Conservation (phyloP, 2,329 filamentous ascomycete genomes). For the Colletotrichum nymphaeae region DNA sequence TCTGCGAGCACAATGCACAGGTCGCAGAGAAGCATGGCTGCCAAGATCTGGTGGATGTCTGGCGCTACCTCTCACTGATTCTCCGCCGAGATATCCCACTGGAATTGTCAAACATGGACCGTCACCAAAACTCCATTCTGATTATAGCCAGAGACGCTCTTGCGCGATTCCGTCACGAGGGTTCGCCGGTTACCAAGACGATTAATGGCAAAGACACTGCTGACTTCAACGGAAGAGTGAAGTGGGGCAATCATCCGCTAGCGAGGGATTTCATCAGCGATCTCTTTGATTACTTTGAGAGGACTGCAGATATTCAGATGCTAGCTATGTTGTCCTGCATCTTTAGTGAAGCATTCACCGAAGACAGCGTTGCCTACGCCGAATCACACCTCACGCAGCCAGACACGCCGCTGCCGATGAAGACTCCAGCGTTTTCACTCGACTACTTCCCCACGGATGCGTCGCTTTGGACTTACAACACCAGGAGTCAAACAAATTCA, state of each 20-base stretch:
- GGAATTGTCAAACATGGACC: constrained; percentile 67
- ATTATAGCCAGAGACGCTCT: constrained; percentile 75
- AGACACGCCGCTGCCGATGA: constrained; percentile 72
- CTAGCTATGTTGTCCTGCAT: constrained; percentile 78
- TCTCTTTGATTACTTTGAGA: constrained; percentile 73
- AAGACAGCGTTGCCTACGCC: constrained; percentile 67
- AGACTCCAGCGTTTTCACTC: constrained; percentile 73
- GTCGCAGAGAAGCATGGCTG: constrained; percentile 80
- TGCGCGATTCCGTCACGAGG: constrained; percentile 48
- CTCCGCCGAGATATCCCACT: constrained; percentile 82
- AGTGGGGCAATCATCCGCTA: constrained; percentile 75
- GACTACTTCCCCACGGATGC: constrained; percentile 74
- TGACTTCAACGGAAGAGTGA: constrained; percentile 68
- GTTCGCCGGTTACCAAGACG: constrained; percentile 28
- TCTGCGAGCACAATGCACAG: constrained; percentile 85
- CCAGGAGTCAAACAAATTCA: constrained; percentile 65
- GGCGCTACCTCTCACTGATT: constrained; percentile 83
- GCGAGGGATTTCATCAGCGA: constrained; percentile 70
- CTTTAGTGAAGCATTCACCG: constrained; percentile 70
- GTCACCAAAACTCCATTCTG: constrained; percentile 69
- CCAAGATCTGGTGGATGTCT: constrained; percentile 81
- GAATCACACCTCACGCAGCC: constrained; percentile 67
- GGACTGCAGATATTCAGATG: constrained; percentile 74
- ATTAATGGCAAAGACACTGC: constrained; percentile 34
- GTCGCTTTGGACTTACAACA: constrained; percentile 63